Base-by-base conservation (phyloP, 148 eudicot species). In the Limonium bicolor region DNA sequence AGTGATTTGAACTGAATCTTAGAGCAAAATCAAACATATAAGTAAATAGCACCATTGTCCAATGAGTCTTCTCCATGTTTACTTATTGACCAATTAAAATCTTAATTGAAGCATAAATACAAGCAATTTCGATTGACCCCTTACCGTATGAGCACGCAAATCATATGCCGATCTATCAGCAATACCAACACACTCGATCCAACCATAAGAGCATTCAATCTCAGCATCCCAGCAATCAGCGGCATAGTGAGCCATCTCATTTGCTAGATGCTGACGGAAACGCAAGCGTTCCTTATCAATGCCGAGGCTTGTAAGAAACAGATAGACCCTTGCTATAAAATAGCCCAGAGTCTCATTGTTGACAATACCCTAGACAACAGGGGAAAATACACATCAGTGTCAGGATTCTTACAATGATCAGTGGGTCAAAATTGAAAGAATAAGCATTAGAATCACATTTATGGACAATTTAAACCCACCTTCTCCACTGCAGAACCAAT, bases 221-320 rank as follows among this genome's bases (percentile, higher is more conserved):
- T 88, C 96, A 48, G 96, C 96, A 74, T 88, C 96, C 96, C 94
- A 88, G 60, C 96, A 88, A 60, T 88, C 96, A 20, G 94, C 86
- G 57, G 94, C 96, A 80, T 88, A 88, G 54, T 88, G 96, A 60
- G 96, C 94, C 96, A 88, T 88, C 70, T 88, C 96, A 72, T 88
- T 88, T 55, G 94, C 86, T 49, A 88, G 80, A 74, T 88, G 96
- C 43, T 88, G 96, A 39, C 96, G 77, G 46, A 88, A 88, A 20
- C 94, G 70, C 45, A 88, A 47, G 5, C 86, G 76, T 13, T 80
- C 86, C 64, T 60, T 74, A 57, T 88, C 92, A 59, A 88, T 88
- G 29, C 96, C 96, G 51, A 88, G 78, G 42, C 66, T 53, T 49
- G 92, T 77, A 41, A 83, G 73, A 54, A 83, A 88, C 34, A 79